These are phyloP conservation scores for Dioscorea zingiberensis DNA, from an alignment of 106 monocot genomes.

Conservation along the genomic window DNA sequence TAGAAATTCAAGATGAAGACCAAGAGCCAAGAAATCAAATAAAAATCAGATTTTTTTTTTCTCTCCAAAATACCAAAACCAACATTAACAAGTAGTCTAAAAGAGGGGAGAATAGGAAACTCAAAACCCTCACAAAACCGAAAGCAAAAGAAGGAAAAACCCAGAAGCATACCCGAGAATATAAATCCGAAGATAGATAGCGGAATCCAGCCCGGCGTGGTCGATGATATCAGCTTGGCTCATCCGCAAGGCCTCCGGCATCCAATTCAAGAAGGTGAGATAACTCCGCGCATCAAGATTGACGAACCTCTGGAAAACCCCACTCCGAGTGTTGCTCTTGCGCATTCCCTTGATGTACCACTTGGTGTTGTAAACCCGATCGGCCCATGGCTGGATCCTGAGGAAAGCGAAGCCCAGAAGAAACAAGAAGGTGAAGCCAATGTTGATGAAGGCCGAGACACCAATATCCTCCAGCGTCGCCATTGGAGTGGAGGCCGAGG, in stretches of 20 bases:
- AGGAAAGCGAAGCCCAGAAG: slow-evolving; percentile 77
- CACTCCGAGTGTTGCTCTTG: slow-evolving; percentile 24
- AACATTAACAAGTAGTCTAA: no score
- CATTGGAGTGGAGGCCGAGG: slow-evolving; percentile 24
- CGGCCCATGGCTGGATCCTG: slow-evolving; percentile 78
- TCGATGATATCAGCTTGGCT: slow-evolving; percentile 64
- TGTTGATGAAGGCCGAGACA: slow-evolving; percentile 87
- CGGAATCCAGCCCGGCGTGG: slow-evolving; percentile 93
- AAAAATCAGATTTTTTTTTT: not conserved
- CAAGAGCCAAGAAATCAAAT: not conserved
- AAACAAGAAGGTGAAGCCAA: slow-evolving; percentile 57
- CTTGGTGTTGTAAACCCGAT: slow-evolving; percentile 81
- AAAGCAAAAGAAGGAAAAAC: not conserved
- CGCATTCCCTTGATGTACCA: slow-evolving; percentile 54
- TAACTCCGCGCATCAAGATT: slow-evolving; percentile 68
- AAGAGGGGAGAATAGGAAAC: no score
- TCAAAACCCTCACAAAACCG: not conserved
- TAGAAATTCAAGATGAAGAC: not conserved
- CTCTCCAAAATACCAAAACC: not conserved
- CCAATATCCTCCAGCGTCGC: slow-evolving; percentile 74
- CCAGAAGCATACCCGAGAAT: slow-evolving; percentile 65
- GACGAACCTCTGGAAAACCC: slow-evolving; percentile 49
- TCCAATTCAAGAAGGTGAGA: slow-evolving; percentile 77
- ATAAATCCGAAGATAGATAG: slow-evolving; percentile 80
- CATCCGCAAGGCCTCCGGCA: slow-evolving; percentile 82